Base-by-base conservation (phyloP, 1,139 yeast genomes). In the Torulaspora pretoriensis region DNA sequence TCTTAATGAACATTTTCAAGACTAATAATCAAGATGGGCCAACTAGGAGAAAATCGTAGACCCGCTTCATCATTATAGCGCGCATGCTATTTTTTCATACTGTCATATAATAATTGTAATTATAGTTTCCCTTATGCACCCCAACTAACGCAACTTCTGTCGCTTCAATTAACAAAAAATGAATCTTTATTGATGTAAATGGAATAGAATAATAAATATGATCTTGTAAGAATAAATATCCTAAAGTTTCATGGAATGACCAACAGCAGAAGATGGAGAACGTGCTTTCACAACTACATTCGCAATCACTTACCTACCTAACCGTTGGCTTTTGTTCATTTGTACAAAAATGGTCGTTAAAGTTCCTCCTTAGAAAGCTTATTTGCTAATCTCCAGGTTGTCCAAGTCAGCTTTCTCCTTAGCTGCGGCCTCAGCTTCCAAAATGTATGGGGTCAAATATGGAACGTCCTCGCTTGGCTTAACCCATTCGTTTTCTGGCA, bases 391-490 rank as follows among this genome's bases (percentile, higher is more conserved):
- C 48, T 59, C 60, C 46, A 88, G 75, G 75, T 86, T 84, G 75
- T 90, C 96, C 64, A 92, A 80, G 65, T 84, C 95, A 53, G 77
- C 80, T 73, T 84, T 87, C 75, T 90, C 98, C 57, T 78, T 75
- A 42, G 83, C 84, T 70, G 88, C 97, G 64, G 88, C 89, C 73
- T 90, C 97, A 52, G 94, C 95, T 74, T 90, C 97, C 65, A 90
- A 78, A 54, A 90, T 74, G 74, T 85, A 86, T 59, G 97, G 97
- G 52, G 86, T 71, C 65, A 92, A 77, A 71, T 87, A 89, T 59
- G 88, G 83, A 50, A 74, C 75, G 72, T 92, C 98, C 61, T 90
- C 90, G 65, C 81, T 87, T 30, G 90, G 80, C 65, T 81, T 80
- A 53, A 86, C 73, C 59, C 84, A 85, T 71, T 92, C 83, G 64